These are phyloP conservation scores for Veloboletus limbatus DNA, from an alignment of 1,284 basidiomycete genomes.

Conservation along the genomic window DNA sequence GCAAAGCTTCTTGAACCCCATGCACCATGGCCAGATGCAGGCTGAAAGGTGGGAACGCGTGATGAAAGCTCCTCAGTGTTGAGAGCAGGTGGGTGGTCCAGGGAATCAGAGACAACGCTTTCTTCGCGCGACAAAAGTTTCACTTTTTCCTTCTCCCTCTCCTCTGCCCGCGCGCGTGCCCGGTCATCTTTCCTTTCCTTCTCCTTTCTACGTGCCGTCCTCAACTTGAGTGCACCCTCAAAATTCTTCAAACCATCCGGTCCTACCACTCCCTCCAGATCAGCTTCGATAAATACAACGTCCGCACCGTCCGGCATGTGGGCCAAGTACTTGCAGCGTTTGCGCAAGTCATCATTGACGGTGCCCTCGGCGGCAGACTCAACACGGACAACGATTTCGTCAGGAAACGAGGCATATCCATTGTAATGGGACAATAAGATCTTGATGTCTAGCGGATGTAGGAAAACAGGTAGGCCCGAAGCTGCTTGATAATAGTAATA, in stretches of 20 bases:
- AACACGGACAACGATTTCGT: conserved; percentile 75
- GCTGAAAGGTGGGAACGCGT: conserved; percentile 28
- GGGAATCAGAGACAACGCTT: conserved; percentile 11
- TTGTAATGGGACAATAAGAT: conserved; percentile 86
- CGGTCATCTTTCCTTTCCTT: conserved; percentile 80
- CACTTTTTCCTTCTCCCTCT: conserved; percentile 66
- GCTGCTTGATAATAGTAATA: conserved; percentile 97
- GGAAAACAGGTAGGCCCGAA: conserved; percentile 87
- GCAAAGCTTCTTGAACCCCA: conserved; percentile 81
- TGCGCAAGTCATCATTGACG: conserved; percentile 88
- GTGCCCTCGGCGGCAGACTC: conserved; percentile 76
- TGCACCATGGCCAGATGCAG: conserved; percentile 52
- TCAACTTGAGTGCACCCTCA: conserved; percentile 73
- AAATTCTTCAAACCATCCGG: conserved; percentile 72
- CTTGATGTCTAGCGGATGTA: conserved; percentile 95
- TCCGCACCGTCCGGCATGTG: conserved; percentile 92
- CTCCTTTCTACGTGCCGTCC: conserved; percentile 75
- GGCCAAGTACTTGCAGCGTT: conserved; percentile 92
- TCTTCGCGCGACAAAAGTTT: conserved; percentile 33
- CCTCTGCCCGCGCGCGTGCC: conserved; percentile 77
- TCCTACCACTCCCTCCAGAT: conserved; percentile 76
- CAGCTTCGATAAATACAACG: conserved; percentile 92
- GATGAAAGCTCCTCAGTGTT: conserved; percentile 30
- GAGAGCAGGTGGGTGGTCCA: conserved; percentile 20
- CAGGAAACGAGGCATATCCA: conserved; percentile 83